These are phyloP conservation scores for Phytophthora fragariaefolia DNA, from an alignment of 352 stramenopile genomes.

Conservation along the genomic window DNA sequence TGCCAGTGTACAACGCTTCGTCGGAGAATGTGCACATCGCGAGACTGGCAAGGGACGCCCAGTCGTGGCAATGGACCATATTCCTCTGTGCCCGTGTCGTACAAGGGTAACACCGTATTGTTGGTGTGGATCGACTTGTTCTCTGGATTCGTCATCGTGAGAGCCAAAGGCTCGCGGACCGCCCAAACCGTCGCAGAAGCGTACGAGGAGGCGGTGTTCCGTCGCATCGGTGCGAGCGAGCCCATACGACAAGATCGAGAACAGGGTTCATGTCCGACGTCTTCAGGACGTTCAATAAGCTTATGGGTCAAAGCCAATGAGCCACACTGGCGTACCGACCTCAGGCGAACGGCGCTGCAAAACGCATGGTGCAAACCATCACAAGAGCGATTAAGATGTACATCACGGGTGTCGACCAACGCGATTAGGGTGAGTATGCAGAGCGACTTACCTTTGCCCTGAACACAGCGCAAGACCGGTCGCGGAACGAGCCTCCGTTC, in stretches of 20 bases:
- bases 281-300: not conserved
- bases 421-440: not conserved
- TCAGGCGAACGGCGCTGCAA: not conserved
- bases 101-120: constrained; percentile 12
- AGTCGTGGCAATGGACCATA: constrained; percentile 18
- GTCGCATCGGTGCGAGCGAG: not conserved
- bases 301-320: not conserved
- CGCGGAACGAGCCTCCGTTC: no score
- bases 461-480: no score
- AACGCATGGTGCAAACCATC: not conserved
- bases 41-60: constrained; percentile 8
- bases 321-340: not conserved
- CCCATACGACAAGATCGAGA: not conserved
- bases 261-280: not conserved
- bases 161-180: not conserved
- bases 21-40: not conserved
- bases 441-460: not conserved
- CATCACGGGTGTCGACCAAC: not conserved
- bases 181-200: not conserved
- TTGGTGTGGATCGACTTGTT: not conserved
- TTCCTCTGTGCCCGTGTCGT: constrained; percentile 8
- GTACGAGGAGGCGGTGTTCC: not conserved
- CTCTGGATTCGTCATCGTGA: not conserved
- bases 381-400: not conserved
- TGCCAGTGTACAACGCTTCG: not conserved